These are phyloP conservation scores for Chaetomium globosum DNA, from an alignment of 2,329 filamentous ascomycete species.

Conservation along the genomic window DNA sequence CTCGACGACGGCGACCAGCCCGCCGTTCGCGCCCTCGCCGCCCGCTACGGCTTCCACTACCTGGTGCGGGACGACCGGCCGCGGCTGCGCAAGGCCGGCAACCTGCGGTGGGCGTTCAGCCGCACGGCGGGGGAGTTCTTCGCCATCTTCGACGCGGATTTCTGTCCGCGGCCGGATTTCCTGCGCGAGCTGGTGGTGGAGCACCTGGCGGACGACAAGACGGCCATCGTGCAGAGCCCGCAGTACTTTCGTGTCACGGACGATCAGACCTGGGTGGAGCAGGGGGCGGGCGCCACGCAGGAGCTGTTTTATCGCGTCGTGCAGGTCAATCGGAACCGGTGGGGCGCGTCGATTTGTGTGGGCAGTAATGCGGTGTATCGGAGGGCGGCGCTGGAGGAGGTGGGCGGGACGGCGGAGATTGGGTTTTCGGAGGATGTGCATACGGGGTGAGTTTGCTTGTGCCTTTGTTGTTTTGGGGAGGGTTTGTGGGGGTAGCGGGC, in stretches of 20 bases:
- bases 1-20: conserved; percentile 46
- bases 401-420: conserved; percentile 48
- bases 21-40: conserved; percentile 36
- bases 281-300: conserved; percentile 48
- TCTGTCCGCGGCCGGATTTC: conserved; percentile 48
- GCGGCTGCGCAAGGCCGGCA: conserved; percentile 48
- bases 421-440: conserved; percentile 51
- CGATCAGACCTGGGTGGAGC: conserved; percentile 50
- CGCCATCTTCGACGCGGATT: conserved; percentile 49
- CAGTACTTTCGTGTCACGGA: conserved; percentile 47
- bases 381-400: conserved; percentile 45
- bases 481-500: not conserved
- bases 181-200: conserved; percentile 46
- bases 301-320: conserved; percentile 50
- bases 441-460: conserved; percentile 41
- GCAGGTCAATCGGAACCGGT: conserved; percentile 47
- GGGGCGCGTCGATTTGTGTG: conserved; percentile 48
- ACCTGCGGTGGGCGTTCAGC: conserved; percentile 47
- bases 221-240: conserved; percentile 47
- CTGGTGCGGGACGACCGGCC: conserved; percentile 47
- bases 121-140: conserved; percentile 47
- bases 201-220: conserved; percentile 45
- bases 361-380: conserved; percentile 49
- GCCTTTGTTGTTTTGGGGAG: not conserved
- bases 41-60: conserved; percentile 45